A percentile compares a stretch with the other conserved stretches of the same genome.
Evolutionary conservation across 176 grass and related monocot species (phyloP).

Genomic region (Dendrocalamus sinicus): DNA sequence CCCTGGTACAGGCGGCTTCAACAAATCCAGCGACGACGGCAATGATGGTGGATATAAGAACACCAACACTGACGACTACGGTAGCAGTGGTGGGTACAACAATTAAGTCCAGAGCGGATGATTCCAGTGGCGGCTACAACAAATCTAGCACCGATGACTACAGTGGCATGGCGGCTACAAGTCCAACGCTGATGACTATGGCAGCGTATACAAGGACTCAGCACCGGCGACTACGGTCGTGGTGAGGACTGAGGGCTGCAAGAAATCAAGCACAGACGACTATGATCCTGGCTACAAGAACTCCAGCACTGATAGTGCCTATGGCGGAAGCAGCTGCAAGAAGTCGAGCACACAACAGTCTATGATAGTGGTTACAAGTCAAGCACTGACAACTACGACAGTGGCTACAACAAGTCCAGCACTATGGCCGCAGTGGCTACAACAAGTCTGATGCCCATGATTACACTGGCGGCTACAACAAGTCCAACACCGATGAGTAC

Average conservation of each 20-base stretch:
- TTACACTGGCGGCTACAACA: not conserved
- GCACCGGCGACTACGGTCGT: not conserved
- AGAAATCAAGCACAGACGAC: not conserved
- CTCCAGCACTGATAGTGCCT: not conserved
- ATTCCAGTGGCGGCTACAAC: not conserved
- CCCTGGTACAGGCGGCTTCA: not conserved
- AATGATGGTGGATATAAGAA: slow-evolving; percentile 11
- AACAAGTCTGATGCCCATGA: not conserved
- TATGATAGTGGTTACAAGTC: not conserved
- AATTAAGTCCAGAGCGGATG: not conserved
- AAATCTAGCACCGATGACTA: not conserved
- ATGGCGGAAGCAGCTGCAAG: not conserved
- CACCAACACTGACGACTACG: not conserved
- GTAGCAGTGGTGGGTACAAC: not conserved
- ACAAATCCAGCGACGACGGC: not conserved
- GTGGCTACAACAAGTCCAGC: not conserved
- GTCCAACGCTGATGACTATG: not conserved
- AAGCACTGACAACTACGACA: not conserved
- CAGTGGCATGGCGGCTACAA: not conserved
- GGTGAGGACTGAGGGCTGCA: not conserved
- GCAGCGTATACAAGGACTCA: not conserved
- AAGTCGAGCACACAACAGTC: not conserved
- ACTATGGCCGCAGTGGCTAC: not conserved
- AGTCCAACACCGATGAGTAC: slow-evolving; percentile 30
- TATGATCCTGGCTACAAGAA: not conserved